Conservation (phyloP, 768 basidiomycete species). For the Trametes gibbosa region DNA sequence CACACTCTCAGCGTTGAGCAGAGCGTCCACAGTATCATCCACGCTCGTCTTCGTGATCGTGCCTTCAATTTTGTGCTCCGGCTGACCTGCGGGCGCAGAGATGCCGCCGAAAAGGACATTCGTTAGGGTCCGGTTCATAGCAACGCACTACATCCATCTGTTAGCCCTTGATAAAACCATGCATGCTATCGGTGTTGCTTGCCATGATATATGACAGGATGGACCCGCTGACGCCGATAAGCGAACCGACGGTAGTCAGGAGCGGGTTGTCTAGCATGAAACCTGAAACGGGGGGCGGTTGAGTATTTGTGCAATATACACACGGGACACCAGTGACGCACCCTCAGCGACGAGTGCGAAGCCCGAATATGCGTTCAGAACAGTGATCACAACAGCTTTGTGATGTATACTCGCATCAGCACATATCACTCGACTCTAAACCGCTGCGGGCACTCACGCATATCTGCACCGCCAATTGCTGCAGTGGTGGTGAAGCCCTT, state of each 20-base stretch:
- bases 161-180: neutral
- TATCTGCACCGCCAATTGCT: conserved; percentile 91
- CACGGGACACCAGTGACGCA: conserved; percentile 22
- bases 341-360: conserved; percentile 91
- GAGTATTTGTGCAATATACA: no score
- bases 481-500: conserved; percentile 87
- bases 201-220: conserved; percentile 95
- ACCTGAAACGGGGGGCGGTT: conserved; percentile 35
- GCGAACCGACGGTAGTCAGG: conserved; percentile 77
- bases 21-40: conserved; percentile 78
- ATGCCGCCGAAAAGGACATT: conserved; percentile 93
- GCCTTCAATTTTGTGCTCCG: conserved; percentile 75
- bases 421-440: neutral
- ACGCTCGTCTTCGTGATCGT: conserved; percentile 72
- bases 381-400: conserved; percentile 85
- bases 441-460: conserved; percentile 59
- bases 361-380: conserved; percentile 87
- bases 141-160: conserved; percentile 63
- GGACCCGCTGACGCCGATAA: conserved; percentile 88
- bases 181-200: conserved; percentile 21
- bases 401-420: neutral
- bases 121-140: conserved; percentile 84
- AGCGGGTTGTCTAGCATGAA: conserved; percentile 90
- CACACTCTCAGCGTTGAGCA: conserved; percentile 78
- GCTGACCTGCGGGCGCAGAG: conserved; percentile 49